Conservation (phyloP, 2,329 filamentous ascomycete species). For the Aspergillus ruber region DNA sequence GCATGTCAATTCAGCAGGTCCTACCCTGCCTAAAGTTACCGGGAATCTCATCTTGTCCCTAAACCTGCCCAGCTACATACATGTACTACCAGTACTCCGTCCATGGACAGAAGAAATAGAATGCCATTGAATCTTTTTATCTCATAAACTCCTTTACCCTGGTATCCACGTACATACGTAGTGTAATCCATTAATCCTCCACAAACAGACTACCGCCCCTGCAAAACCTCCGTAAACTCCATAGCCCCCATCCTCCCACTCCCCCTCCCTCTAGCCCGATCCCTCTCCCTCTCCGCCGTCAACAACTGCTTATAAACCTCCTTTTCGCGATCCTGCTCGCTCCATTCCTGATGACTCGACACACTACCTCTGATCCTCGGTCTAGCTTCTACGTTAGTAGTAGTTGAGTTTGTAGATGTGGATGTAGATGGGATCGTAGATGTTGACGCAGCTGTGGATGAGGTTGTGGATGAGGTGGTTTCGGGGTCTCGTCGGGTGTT, state of each 20-base stretch:
- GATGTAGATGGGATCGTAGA: background rate
- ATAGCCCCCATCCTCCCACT: slow-evolving; percentile 21
- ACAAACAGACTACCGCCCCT: slow-evolving; percentile 18
- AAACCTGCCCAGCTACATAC: no score
- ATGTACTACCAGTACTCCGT: no score
- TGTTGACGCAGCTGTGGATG: background rate
- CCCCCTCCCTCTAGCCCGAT: no score
- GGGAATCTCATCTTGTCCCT: no score
- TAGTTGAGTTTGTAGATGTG: background rate
- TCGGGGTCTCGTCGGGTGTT: background rate
- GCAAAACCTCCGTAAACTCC: slow-evolving; percentile 53
- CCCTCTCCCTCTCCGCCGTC: slow-evolving; percentile 30
- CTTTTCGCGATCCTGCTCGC: slow-evolving; percentile 52
- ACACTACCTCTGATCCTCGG: slow-evolving; percentile 23
- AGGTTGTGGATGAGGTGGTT: background rate
- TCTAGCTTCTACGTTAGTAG: slow-evolving; percentile 4
- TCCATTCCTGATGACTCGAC: slow-evolving; percentile 31
- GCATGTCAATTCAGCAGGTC: no score
- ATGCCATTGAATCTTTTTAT: no score
- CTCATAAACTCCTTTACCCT: no score
- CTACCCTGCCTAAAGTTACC: no score
- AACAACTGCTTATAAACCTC: slow-evolving; percentile 40
- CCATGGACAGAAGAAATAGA: no score
- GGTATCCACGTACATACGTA: no score
- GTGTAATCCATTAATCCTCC: no score